These are phyloP conservation scores for Dactylorhiza incarnata DNA, from an alignment of 106 monocot genomes.

Conservation along the genomic window DNA sequence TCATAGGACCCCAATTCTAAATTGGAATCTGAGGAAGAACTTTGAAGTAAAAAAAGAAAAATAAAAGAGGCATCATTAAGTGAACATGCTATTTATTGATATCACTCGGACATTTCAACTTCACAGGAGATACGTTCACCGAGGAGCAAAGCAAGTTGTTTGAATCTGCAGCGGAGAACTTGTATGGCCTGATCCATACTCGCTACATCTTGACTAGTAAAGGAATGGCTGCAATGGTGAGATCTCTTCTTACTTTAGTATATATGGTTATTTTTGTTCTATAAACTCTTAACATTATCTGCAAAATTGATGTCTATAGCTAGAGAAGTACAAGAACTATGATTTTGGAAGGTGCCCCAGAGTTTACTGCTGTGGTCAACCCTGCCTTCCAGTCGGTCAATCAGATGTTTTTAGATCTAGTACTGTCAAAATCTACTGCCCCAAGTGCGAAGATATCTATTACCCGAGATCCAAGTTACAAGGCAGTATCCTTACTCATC, in stretches of 20 bases:
- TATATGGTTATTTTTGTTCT: conserved; percentile 5
- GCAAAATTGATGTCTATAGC: conserved; percentile 7
- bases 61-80: too few relatives aligned
- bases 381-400: conserved; percentile 25
- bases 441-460: conserved; percentile 30
- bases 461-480: conserved; percentile 29
- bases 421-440: conserved; percentile 28
- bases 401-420: conserved; percentile 22
- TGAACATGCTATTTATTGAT: background rate
- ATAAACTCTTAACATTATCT: background rate
- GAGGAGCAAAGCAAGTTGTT: conserved; percentile 27
- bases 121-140: conserved; percentile 19
- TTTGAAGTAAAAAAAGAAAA: too few relatives aligned
- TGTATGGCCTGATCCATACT: conserved; percentile 29
- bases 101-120: background rate
- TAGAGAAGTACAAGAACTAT: conserved; percentile 30
- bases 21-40: too few relatives aligned
- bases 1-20: too few relatives aligned
- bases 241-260: background rate
- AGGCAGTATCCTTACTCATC: conserved; percentile 28
- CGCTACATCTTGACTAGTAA: conserved; percentile 28
- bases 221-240: conserved; percentile 32
- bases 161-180: conserved; percentile 29
- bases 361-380: conserved; percentile 26
- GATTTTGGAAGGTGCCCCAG: conserved; percentile 31